Evolutionary conservation across 2,329 filamentous ascomycete genomes (phyloP), one percentile per base, ranked within the genome.

Genomic region (Calonectria hawksworthii): DNA sequence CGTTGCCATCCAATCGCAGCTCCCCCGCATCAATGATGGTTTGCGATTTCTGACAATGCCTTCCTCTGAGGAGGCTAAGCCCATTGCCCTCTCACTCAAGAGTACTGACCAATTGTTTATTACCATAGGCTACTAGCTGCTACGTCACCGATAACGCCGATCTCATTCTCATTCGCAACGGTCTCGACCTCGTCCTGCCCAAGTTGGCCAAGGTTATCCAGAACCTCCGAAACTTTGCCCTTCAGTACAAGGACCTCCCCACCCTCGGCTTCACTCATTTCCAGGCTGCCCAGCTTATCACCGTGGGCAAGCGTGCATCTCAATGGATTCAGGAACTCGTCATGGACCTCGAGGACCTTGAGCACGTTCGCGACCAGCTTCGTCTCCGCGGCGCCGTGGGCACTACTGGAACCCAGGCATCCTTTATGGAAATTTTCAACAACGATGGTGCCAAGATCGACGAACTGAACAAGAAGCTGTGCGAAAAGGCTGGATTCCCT

Each of bases 91-190:
- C 16, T 36, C 6, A 41, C 14, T 41, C 36, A 51, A 28, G 18
- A 52, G 10, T 30, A 30, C 23, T 30, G 8, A 26, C 26, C 28
- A 26, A 52, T 52, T 14, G 21, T 9, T 52, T 52, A 3, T 30
- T 18, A 18, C 2, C 8, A 52, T n/a, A 56, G 28, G 52, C 52
- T 34, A 56, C 52, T 1, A 56, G 28, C 28, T 66, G 75, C 59
- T 75, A 51, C n/a, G 73, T 77, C 18, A 77, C 75, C 32, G 76
- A 77, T 44, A 77, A 77, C 59, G 54, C 76, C 18, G 75, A 77
- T 18, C 44, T 77, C 2, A 75, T 77, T n/a, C 71, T 77, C 32
- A 76, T 77, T 41, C 70, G 75, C 28, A 64, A 77, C 18, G 76
- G 63, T 13, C 65, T 77, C 5, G 70, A 77, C 26, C 26, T 77